A percentile compares a stretch with the other conserved stretches of the same genome.
Conservation (phyloP, 2,329 filamentous ascomycete species). For the Verticillium nonalfalfae region DNA sequence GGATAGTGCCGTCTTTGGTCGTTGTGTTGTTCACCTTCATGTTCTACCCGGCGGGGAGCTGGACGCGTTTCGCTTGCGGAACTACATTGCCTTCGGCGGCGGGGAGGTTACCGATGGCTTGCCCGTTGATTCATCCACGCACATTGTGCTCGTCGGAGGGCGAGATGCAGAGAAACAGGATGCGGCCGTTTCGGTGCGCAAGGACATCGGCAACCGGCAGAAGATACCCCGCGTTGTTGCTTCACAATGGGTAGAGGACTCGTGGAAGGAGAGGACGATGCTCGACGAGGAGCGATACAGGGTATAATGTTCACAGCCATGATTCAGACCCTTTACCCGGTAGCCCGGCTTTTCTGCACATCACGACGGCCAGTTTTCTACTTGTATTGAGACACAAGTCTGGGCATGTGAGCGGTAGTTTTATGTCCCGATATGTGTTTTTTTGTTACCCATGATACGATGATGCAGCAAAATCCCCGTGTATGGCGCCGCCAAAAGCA, state of each 20-base stretch:
- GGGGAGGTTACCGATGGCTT: constrained; percentile 49
- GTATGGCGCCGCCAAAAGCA: background rate
- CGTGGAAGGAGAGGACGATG: constrained; percentile 72
- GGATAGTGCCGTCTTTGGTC: constrained; percentile 45
- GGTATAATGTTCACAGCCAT: background rate
- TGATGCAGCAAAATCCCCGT: background rate
- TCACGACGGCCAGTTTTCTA: no score
- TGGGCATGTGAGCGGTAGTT: no score
- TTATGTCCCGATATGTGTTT: background rate
- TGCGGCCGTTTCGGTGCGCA: constrained; percentile 35
- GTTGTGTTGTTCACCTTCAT: constrained; percentile 34
- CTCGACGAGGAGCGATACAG: constrained; percentile 65
- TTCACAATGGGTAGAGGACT: constrained; percentile 67
- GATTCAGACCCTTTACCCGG: no score
- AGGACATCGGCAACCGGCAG: constrained; percentile 34
- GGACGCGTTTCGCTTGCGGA: constrained; percentile 32
- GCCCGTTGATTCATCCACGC: constrained; percentile 55
- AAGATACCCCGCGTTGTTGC: constrained; percentile 64
- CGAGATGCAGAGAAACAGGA: constrained; percentile 29
- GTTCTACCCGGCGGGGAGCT: constrained; percentile 19
- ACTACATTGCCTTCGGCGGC: constrained; percentile 62
- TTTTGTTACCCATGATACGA: background rate
- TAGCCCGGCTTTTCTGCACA: no score
- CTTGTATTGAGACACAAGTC: no score
- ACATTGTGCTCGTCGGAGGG: constrained; percentile 53